Evolutionary conservation across 176 grass and related monocot species (phyloP), one percentile per base, ranked within the genome.

Genomic region (Eremochloa ophiuroides): DNA sequence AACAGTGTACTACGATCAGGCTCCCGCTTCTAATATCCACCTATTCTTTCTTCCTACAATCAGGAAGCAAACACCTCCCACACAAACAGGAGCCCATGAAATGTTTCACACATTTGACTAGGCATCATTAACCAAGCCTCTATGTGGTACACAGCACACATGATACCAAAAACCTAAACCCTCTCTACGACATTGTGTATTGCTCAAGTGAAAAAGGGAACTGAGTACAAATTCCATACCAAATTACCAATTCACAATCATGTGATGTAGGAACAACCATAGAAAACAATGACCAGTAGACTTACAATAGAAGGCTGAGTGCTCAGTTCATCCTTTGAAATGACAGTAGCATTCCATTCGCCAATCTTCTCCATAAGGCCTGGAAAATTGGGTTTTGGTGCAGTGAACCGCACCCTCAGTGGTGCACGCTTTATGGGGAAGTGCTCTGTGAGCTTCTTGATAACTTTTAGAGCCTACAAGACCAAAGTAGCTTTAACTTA

Each of bases 401-500:
- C 86, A 86, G 88, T 85, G 75, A 98, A 87, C 23, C 92, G 67
- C 30, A 91, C 89, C 41, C 86, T 89, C 82, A 98, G 76, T 62
- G 92, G 95, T 60, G 92, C 89, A 72, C 92, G 89, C 79, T 91
- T 95, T 86, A 98, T 93, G 69, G 88, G 82, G 17, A 89, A 98
- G 23, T 85, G 71, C 75, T 98, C 93, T 23, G 89, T 83, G 3
- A 98, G 88, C 71, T 94, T 94, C 76, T 93, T 89, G 69, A 98
- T 98, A 83, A 95, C 73, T 79, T 80, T 91, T 61, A 98, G 77
- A 79, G 92, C 90, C 95, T 95, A 62, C 13, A 62, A 71, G 69
- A 79, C 12, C 18, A 13, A 81, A 85, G 40, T 79, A 46, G 69
- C 17, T 50, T 50, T 38, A 38, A 38, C 37, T 38, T 38, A 38